Conservation (phyloP, 257 asterid species). For the Petunia secreta region DNA sequence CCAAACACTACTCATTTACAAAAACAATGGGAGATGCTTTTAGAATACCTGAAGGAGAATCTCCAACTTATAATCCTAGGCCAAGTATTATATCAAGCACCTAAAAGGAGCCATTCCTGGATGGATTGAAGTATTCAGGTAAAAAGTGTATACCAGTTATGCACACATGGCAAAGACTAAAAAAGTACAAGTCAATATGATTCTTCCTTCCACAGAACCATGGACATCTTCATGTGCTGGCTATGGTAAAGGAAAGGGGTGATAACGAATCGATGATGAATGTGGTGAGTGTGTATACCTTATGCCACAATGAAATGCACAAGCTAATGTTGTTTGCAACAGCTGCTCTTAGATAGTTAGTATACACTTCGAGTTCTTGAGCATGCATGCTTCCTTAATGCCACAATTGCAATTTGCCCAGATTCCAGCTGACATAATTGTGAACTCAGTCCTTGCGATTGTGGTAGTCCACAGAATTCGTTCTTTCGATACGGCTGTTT, state of each 20-base stretch:
- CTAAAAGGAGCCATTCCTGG: too few relatives aligned
- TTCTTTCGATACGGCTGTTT: not conserved
- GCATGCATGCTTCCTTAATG: not conserved
- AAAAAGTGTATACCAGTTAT: not conserved
- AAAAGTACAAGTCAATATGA: not conserved
- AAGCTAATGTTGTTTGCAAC: not conserved
- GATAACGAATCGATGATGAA: not conserved
- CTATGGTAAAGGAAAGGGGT: slow-evolving; percentile 10
- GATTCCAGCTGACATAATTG: not conserved
- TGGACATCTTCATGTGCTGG: not conserved
- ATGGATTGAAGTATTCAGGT: too few relatives aligned
- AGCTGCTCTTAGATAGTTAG: not conserved
- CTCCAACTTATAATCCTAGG: too few relatives aligned
- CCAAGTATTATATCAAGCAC: too few relatives aligned
- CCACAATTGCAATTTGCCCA: not conserved
- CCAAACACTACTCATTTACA: too few relatives aligned
- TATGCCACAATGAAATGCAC: not conserved
- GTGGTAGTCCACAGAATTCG: not conserved
- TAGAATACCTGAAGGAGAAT: too few relatives aligned
- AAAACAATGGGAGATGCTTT: too few relatives aligned
- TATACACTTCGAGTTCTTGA: not conserved
- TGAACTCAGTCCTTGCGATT: not conserved
- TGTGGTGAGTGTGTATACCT: not conserved
- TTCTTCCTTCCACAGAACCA: not conserved
- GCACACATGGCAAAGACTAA: not conserved